A percentile compares a stretch with the other conserved stretches of the same genome.
These are phyloP conservation scores for Pseudogymnoascus sp. DNA, from an alignment of 2,329 filamentous ascomycete species.

Conservation along the genomic window DNA sequence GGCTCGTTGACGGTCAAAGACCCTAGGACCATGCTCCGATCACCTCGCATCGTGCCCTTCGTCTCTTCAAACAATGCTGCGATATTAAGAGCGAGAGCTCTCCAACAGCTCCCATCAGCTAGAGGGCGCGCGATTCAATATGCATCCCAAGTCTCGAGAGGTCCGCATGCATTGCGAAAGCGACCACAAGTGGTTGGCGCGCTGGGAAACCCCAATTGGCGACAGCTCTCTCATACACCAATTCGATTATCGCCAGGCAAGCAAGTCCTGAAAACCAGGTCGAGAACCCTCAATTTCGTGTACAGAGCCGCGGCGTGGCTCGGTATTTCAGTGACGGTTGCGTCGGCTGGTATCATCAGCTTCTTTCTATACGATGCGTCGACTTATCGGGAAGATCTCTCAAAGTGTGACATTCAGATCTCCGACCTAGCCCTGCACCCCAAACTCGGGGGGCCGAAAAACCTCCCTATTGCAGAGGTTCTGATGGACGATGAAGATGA, in stretches of 20 bases:
- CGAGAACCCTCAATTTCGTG: conserved; percentile 47
- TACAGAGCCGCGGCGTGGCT: conserved; percentile 65
- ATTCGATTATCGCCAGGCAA: conserved; percentile 41
- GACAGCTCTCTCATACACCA: conserved; percentile 13
- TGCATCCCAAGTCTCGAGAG: background rate
- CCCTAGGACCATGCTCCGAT: background rate
- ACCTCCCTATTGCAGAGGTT: conserved; percentile 82
- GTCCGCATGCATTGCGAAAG: background rate
- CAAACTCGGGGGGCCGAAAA: conserved; percentile 81
- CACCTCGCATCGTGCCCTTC: background rate
- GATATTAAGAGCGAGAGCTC: background rate
- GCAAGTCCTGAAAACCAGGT: conserved; percentile 43
- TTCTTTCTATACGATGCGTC: conserved; percentile 94
- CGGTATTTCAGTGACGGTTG: conserved; percentile 67
- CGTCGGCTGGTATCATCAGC: conserved; percentile 62
- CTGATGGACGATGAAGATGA: conserved; percentile 84
- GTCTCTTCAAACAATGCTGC: background rate
- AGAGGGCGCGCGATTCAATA: background rate
- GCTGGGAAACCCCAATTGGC: conserved; percentile 11
- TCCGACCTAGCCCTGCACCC: conserved; percentile 77
- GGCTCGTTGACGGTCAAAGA: background rate
- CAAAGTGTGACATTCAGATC: conserved; percentile 68
- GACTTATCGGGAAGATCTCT: conserved; percentile 72
- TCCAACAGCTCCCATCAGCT: background rate
- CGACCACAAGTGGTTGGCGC: background rate